Percentiles rank a stretch among this genome's conserved stretches.
Conservation (phyloP, 2,329 filamentous ascomycete species). For the Atkinsonella hypoxylon region DNA sequence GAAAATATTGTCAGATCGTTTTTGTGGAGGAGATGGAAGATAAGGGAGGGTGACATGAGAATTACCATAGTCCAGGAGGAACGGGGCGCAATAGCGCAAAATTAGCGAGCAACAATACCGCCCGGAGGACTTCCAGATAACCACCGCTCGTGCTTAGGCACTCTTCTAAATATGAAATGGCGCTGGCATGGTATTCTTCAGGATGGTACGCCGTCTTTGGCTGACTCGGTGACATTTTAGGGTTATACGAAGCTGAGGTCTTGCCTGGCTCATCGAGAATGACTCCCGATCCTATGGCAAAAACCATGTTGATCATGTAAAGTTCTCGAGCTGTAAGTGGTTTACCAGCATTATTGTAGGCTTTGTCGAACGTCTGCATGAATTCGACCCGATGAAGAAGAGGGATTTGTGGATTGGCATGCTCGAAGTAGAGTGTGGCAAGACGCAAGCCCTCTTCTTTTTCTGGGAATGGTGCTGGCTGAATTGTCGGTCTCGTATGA, state of each 20-base stretch:
- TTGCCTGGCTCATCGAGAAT: slow-evolving; percentile 59
- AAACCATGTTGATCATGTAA: slow-evolving; percentile 96
- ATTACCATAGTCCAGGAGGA: slow-evolving; percentile 75
- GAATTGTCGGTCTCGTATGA: slow-evolving; percentile 79
- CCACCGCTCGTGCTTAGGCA: slow-evolving; percentile 78
- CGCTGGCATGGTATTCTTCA: slow-evolving; percentile 92
- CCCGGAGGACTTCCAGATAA: slow-evolving; percentile 85
- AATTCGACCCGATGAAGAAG: slow-evolving; percentile 85
- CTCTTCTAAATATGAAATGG: slow-evolving; percentile 80
- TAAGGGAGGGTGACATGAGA: slow-evolving; percentile 1
- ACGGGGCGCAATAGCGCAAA: slow-evolving; percentile 87
- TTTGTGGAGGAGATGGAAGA: background rate
- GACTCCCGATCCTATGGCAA: slow-evolving; percentile 88
- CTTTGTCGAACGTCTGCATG: slow-evolving; percentile 73
- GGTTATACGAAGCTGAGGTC: slow-evolving; percentile 28
- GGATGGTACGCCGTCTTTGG: slow-evolving; percentile 50
- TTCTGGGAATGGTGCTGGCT: slow-evolving; percentile 73
- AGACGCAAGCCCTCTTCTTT: slow-evolving; percentile 61
- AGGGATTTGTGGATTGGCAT: slow-evolving; percentile 91
- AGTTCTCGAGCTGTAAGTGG: slow-evolving; percentile 65
- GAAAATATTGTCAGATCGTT: background rate
- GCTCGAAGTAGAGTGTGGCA: slow-evolving; percentile 81
- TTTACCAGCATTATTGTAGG: slow-evolving; percentile 58
- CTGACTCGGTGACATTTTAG: slow-evolving; percentile 19
- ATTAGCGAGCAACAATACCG: slow-evolving; percentile 79